phyloP scores from a whole-genome alignment of 2,329 filamentous ascomycete genomes.

The Helminthosporium solani region DNA sequence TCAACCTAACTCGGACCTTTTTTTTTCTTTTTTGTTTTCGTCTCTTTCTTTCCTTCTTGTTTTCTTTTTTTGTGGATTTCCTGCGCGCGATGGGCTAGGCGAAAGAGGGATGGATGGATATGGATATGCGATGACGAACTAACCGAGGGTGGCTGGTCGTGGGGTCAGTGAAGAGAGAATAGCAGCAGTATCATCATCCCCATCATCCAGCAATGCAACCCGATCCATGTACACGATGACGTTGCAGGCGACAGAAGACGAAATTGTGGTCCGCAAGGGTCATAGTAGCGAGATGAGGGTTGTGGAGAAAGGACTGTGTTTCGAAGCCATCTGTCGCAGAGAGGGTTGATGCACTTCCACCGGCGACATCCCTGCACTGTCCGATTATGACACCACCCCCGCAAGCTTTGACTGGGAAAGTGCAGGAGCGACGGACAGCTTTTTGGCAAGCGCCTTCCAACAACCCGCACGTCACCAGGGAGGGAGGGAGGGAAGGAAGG shows the following conservation, averaged over 20 bases:
- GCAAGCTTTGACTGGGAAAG: background rate
- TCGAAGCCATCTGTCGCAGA: constrained; percentile 35
- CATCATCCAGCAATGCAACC: no score
- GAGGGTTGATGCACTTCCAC: constrained; percentile 2
- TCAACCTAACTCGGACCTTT: constrained; percentile 7
- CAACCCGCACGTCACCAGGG: background rate
- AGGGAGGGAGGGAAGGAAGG: no score
- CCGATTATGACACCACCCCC: background rate
- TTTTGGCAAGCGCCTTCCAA: background rate
- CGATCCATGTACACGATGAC: no score
- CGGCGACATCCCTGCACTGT: constrained; percentile 6
- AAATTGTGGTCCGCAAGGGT: constrained; percentile 15
- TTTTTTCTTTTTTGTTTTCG: no score
- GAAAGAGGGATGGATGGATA: no score
- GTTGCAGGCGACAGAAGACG: no score
- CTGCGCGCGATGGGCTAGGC: no score
- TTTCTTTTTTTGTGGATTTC: no score
- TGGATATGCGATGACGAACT: constrained; percentile 2
- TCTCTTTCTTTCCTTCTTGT: no score
- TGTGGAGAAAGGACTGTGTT: constrained; percentile 40
- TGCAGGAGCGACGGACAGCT: no score
- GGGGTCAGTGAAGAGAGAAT: no score
- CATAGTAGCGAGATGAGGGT: constrained; percentile 41
- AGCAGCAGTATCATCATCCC: no score
- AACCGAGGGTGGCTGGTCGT: constrained; percentile 24